phyloP scores from a whole-genome alignment of 1,139 yeast genomes.

The Saccharomyces uvarum region DNA sequence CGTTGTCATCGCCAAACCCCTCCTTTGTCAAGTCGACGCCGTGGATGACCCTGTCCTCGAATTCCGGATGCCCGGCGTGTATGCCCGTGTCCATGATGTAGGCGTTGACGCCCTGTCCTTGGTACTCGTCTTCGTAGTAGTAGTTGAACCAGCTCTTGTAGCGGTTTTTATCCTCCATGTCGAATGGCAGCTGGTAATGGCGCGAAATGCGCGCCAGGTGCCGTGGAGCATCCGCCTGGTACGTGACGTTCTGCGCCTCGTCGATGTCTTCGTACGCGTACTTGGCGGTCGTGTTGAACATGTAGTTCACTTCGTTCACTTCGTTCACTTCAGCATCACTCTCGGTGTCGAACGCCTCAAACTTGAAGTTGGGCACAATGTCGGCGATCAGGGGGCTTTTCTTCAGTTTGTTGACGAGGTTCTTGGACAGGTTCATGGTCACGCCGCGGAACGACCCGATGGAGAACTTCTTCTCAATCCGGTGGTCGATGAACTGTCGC shows the following conservation, averaged over 20 bases:
- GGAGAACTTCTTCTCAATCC: conserved; percentile 37
- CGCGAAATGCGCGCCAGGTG: conserved; percentile 63
- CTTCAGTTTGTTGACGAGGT: conserved; percentile 41
- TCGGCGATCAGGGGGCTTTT: conserved; percentile 46
- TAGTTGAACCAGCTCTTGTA: conserved; percentile 32
- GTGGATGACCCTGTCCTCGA: conserved; percentile 50
- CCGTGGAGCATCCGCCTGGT: conserved; percentile 52
- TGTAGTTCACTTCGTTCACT: background rate
- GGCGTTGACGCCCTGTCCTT: conserved; percentile 52
- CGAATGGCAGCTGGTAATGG: conserved; percentile 34
- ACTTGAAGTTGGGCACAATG: conserved; percentile 49
- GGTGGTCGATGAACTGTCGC: conserved; percentile 13
- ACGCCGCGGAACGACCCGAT: conserved; percentile 63
- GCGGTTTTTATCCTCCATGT: conserved; percentile 18
- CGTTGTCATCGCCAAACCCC: conserved; percentile 56
- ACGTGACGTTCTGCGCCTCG: conserved; percentile 27
- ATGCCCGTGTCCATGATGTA: conserved; percentile 82
- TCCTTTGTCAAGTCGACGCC: conserved; percentile 60
- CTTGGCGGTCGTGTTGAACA: background rate
- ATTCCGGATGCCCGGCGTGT: conserved; percentile 50
- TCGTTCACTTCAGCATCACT: too few species aligned
- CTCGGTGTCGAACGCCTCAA: conserved; percentile 40
- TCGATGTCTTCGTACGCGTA: conserved; percentile 34
- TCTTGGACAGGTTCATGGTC: conserved; percentile 49
- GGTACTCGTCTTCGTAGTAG: conserved; percentile 38